Percentiles rank a stretch among this genome's conserved stretches.
Evolutionary conservation across 2,329 filamentous ascomycete species (phyloP).

Genomic region (Phialophora chinensis): DNA sequence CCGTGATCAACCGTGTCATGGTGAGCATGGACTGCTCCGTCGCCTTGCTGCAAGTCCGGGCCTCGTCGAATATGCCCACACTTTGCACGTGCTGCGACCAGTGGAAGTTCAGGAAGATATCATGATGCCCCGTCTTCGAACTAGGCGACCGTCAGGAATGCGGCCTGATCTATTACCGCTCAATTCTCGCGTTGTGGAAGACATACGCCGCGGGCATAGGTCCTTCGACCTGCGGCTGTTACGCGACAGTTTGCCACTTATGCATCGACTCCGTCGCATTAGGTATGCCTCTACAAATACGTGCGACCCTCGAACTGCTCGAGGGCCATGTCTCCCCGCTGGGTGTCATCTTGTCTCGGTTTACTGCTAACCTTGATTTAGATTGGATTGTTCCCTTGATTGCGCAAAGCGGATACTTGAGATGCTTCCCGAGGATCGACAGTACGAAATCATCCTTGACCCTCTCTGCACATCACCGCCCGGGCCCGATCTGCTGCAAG

Average conservation of each 20-base stretch:
- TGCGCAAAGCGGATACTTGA: slow-evolving; percentile 24
- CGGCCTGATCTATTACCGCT: not conserved
- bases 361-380: slow-evolving; percentile 1
- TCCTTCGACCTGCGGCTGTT: slow-evolving; percentile 20
- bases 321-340: not conserved
- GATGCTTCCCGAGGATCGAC: slow-evolving; percentile 24
- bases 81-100: slow-evolving; percentile 25
- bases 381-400: slow-evolving; percentile 30
- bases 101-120: slow-evolving; percentile 5
- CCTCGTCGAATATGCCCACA: slow-evolving; percentile 29
- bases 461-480: slow-evolving; percentile 25
- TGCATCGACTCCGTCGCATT: slow-evolving; percentile 32
- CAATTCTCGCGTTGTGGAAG: not conserved
- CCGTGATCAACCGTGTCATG: slow-evolving; percentile 23
- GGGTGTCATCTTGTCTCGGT: not conserved
- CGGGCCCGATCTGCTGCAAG: slow-evolving; percentile 20
- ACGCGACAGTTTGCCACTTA: slow-evolving; percentile 23
- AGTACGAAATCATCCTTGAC: slow-evolving; percentile 31
- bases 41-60: slow-evolving; percentile 22
- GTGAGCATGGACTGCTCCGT: slow-evolving; percentile 19
- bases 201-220: not conserved
- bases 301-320: no score
- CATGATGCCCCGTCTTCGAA: not conserved
- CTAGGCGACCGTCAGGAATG: not conserved
- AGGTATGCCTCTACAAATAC: slow-evolving; percentile 21